These are phyloP conservation scores for Dillenia turbinata DNA, from an alignment of 164 flowering plant species.

Conservation along the genomic window DNA sequence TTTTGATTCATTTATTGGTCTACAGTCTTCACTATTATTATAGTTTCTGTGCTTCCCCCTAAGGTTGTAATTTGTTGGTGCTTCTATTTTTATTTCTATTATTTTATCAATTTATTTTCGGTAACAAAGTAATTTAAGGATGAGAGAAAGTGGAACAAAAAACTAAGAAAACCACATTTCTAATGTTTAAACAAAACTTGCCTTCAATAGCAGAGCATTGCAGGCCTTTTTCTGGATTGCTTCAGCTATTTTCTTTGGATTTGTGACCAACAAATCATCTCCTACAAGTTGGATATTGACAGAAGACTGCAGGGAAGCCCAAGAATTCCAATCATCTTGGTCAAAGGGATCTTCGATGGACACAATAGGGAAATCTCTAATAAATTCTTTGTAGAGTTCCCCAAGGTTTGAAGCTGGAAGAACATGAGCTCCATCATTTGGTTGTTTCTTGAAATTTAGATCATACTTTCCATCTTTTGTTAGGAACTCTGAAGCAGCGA, in stretches of 20 bases:
- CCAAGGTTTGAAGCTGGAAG: constrained; percentile 60
- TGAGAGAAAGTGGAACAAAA: neutral
- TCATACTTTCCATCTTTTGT: constrained; percentile 81
- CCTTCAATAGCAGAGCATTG: constrained; percentile 87
- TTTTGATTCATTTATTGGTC: no score
- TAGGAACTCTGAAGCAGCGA: constrained; percentile 94
- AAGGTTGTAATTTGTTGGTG: no score
- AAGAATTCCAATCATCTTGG: constrained; percentile 97
- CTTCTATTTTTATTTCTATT: no score
- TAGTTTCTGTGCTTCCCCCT: no score
- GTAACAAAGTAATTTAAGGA: neutral
- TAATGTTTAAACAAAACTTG: constrained; percentile 11
- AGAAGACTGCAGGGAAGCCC: constrained; percentile 74
- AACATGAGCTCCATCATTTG: constrained; percentile 90
- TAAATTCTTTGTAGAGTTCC: constrained; percentile 80
- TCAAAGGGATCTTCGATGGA: constrained; percentile 99
- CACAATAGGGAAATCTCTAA: constrained; percentile 87
- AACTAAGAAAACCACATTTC: neutral
- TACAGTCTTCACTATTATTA: no score
- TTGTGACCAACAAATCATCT: constrained; percentile 95
- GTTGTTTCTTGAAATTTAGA: constrained; percentile 85
- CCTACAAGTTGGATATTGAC: constrained; percentile 95
- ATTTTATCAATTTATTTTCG: no score
- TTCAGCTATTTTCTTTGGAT: constrained; percentile 89
- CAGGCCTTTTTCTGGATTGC: constrained; percentile 87